These are phyloP conservation scores for Gossypium gossypioides DNA, from an alignment of 441 rosid species.

Conservation along the genomic window DNA sequence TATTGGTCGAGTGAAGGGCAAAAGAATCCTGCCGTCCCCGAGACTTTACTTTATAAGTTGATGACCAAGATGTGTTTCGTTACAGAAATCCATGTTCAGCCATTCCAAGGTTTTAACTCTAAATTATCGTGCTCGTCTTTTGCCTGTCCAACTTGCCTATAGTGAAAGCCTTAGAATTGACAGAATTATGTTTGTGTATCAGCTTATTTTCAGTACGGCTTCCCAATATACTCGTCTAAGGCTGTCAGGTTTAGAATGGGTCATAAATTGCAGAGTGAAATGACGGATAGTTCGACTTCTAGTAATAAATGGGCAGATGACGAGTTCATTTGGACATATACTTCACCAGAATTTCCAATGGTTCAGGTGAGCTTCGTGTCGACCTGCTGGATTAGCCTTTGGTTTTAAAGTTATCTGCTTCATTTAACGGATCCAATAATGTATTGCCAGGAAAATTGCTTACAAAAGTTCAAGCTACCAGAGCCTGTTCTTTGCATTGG, in stretches of 20 bases:
- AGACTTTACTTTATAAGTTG: slow-evolving; percentile 27
- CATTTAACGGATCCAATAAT: slow-evolving; percentile 4
- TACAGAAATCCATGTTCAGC: slow-evolving; percentile 25
- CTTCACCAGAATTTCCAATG: slow-evolving; percentile 31
- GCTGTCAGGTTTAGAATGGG: slow-evolving; percentile 27
- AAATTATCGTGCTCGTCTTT: background rate
- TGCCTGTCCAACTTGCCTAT: background rate
- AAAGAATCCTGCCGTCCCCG: slow-evolving; percentile 18
- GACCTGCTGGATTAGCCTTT: background rate
- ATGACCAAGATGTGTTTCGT: slow-evolving; percentile 22
- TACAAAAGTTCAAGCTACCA: slow-evolving; percentile 45
- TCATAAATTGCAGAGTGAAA: slow-evolving; percentile 6
- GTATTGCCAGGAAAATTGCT: slow-evolving; percentile 30
- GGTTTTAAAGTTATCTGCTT: background rate
- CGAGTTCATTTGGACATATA: slow-evolving; percentile 25
- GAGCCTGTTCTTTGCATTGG: slow-evolving; percentile 50
- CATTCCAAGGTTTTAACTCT: slow-evolving; percentile 25
- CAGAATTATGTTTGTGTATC: slow-evolving; percentile 9
- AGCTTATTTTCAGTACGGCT: slow-evolving; percentile 28
- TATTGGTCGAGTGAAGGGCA: slow-evolving; percentile 37
- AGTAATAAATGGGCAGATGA: slow-evolving; percentile 12
- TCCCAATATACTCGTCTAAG: slow-evolving; percentile 28
- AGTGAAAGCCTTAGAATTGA: slow-evolving; percentile 9
- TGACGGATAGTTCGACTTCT: background rate
- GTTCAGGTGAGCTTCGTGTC: slow-evolving; percentile 19